Evolutionary conservation across 2,329 filamentous ascomycete species (phyloP).

Genomic region (Penicillium griseofulvum): DNA sequence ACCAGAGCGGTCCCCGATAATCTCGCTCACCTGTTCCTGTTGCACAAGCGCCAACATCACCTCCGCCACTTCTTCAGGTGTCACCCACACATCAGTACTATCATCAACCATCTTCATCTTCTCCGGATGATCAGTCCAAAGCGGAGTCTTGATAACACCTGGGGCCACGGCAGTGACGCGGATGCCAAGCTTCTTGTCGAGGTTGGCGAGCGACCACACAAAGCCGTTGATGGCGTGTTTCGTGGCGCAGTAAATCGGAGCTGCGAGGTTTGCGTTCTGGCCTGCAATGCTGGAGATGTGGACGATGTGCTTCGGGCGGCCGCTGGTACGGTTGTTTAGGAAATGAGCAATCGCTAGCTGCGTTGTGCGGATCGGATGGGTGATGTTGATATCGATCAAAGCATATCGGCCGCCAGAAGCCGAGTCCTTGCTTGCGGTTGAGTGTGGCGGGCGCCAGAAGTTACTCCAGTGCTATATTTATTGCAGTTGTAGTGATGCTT

Average conservation of each 20-base stretch:
- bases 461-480: slow-evolving; percentile 44
- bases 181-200: slow-evolving; percentile 53
- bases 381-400: slow-evolving; percentile 51
- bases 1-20: slow-evolving; percentile 34
- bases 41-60: slow-evolving; percentile 58
- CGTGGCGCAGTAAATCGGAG: slow-evolving; percentile 49
- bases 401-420: slow-evolving; percentile 43
- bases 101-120: slow-evolving; percentile 54
- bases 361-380: slow-evolving; percentile 52
- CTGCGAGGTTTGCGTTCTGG: slow-evolving; percentile 38
- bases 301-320: slow-evolving; percentile 43
- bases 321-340: slow-evolving; percentile 31
- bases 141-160: slow-evolving; percentile 59
- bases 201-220: slow-evolving; percentile 49
- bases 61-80: slow-evolving; percentile 59
- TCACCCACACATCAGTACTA: slow-evolving; percentile 55
- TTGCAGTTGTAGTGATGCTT: not conserved
- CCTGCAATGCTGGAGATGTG: slow-evolving; percentile 52
- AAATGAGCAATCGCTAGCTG: slow-evolving; percentile 53
- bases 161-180: slow-evolving; percentile 61
- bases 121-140: slow-evolving; percentile 62
- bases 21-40: slow-evolving; percentile 44
- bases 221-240: slow-evolving; percentile 52
- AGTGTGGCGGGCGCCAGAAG: slow-evolving; percentile 50
- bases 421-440: slow-evolving; percentile 42